Conservation (phyloP, 2,329 filamentous ascomycete genomes). For the Microdochium bolleyi region DNA sequence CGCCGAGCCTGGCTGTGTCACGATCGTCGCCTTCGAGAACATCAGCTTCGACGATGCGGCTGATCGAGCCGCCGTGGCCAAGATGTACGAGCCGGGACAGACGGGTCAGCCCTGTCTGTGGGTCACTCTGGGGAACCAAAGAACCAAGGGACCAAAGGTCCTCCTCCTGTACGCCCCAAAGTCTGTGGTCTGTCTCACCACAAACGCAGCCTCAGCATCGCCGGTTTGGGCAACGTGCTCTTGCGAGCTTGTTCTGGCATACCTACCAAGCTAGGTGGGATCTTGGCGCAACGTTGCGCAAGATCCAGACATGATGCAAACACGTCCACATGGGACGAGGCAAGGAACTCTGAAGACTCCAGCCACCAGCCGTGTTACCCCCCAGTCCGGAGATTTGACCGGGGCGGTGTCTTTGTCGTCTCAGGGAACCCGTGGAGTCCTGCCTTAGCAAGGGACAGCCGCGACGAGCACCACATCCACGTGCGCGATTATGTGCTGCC, state of each 20-base stretch:
- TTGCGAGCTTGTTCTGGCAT: background rate
- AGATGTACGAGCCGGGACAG: background rate
- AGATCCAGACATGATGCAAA: background rate
- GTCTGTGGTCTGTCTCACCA: background rate
- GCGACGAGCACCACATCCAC: background rate
- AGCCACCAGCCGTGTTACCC: background rate
- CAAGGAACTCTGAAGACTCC: background rate
- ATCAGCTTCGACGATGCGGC: background rate
- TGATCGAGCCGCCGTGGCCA: background rate
- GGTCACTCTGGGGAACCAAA: background rate
- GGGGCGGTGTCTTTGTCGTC: background rate
- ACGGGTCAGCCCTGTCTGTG: background rate
- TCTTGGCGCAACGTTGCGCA: background rate
- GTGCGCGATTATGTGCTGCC: background rate
- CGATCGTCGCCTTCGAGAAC: background rate
- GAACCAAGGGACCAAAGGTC: too few species aligned
- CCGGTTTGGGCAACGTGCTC: background rate
- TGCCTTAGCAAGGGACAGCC: background rate
- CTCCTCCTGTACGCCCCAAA: background rate
- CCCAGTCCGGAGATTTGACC: background rate
- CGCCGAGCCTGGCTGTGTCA: background rate
- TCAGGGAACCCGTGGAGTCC: background rate
- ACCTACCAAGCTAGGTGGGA: background rate
- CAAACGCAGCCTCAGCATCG: background rate
- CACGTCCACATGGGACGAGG: too few species aligned